Evolutionary conservation across 1,139 yeast genomes (phyloP).

Genomic region (Geotrichum citri-aurantii): DNA sequence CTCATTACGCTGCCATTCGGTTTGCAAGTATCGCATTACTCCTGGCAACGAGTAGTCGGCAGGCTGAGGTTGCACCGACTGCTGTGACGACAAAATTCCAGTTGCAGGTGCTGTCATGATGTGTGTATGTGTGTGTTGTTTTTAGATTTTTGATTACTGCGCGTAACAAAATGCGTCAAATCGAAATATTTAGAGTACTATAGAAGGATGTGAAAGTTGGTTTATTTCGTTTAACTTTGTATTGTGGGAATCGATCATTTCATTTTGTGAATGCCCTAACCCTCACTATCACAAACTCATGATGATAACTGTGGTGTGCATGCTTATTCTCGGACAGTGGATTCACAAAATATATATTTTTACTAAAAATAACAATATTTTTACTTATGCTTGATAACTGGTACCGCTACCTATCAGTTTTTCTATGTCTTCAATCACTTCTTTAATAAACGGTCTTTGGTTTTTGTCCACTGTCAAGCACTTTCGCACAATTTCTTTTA

Average conservation of each 20-base stretch:
- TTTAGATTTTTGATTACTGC: neutral
- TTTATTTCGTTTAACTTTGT: neutral
- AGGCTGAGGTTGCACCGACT: constrained; percentile 20
- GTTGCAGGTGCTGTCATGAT: neutral
- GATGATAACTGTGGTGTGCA: neutral
- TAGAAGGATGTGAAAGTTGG: neutral
- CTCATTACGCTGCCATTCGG: constrained; percentile 53
- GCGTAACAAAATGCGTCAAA: neutral
- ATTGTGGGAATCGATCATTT: neutral
- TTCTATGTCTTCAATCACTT: constrained; percentile 42
- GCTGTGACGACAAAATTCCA: neutral
- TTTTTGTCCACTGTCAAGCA: constrained; percentile 60
- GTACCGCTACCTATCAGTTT: neutral
- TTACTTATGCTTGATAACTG: neutral
- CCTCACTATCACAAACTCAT: neutral
- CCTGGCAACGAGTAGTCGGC: constrained; percentile 40
- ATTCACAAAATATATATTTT: neutral
- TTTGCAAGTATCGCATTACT: constrained; percentile 53
- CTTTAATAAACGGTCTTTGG: constrained; percentile 58
- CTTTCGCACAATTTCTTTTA: constrained; percentile 49
- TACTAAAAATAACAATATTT: neutral
- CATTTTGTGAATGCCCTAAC: neutral
- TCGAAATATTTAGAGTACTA: neutral
- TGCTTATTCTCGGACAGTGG: neutral
- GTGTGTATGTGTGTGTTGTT: neutral